phyloP scores from a whole-genome alignment of 176 grass and related monocot genomes.

The Secale cereale region DNA sequence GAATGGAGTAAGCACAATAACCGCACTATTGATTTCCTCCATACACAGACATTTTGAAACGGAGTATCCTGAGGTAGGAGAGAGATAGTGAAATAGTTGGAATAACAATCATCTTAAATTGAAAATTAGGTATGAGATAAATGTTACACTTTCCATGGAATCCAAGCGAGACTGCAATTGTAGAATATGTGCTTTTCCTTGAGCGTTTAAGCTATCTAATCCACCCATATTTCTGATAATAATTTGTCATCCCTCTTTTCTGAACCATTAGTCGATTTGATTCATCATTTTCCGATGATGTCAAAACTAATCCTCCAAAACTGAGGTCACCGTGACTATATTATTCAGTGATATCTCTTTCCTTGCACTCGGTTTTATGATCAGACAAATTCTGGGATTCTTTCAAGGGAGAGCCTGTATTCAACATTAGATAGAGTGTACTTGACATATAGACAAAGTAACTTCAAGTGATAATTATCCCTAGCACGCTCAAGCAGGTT shows the following conservation, averaged over 20 bases:
- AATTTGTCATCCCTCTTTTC: slow-evolving; percentile 34
- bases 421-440: slow-evolving; percentile 87
- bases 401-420: slow-evolving; percentile 86
- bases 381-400: slow-evolving; percentile 60
- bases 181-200: slow-evolving; percentile 67
- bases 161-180: slow-evolving; percentile 64
- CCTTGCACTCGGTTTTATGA: slow-evolving; percentile 40
- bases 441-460: slow-evolving; percentile 35
- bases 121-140: not conserved
- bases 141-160: slow-evolving; percentile 71
- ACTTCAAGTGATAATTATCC: not conserved
- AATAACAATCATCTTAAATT: not conserved
- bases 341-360: slow-evolving; percentile 46
- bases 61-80: not conserved
- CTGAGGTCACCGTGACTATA: slow-evolving; percentile 20
- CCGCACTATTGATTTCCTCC: not conserved
- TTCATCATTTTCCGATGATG: slow-evolving; percentile 40
- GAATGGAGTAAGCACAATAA: too few relatives aligned
- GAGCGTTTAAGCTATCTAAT: slow-evolving; percentile 54
- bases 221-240: slow-evolving; percentile 34
- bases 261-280: not conserved
- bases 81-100: not conserved
- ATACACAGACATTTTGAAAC: not conserved
- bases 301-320: slow-evolving; percentile 24
- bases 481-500: not conserved